Conservation (phyloP, 306 rosid genomes). For the Rubus idaeus region DNA sequence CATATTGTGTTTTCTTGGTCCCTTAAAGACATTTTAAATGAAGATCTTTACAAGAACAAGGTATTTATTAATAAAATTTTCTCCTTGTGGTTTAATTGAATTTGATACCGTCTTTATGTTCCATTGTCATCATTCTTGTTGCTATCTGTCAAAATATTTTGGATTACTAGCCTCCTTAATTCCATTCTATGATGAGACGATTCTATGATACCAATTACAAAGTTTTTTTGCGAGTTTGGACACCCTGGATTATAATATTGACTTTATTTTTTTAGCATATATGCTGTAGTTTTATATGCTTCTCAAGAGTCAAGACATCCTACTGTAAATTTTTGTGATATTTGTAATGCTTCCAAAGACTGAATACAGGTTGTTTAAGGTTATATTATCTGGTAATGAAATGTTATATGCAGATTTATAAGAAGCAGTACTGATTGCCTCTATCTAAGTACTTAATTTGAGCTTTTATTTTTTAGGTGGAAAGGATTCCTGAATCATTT, state of each 20-base stretch:
- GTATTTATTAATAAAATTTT: conserved; percentile 8
- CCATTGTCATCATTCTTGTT: background rate
- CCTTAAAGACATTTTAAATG: conserved; percentile 41
- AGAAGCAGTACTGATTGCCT: background rate
- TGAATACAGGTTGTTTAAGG: background rate
- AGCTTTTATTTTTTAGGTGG: conserved; percentile 34
- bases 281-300: background rate
- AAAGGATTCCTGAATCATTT: conserved; percentile 40
- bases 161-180: background rate
- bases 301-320: background rate
- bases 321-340: background rate
- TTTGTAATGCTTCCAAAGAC: background rate
- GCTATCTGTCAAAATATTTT: background rate
- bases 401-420: background rate
- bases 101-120: background rate
- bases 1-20: conserved; percentile 53
- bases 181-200: background rate
- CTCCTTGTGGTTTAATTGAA: too few relatives aligned
- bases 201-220: background rate
- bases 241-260: background rate
- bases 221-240: background rate
- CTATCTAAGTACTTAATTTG: background rate
- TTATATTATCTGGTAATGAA: background rate
- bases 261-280: background rate
- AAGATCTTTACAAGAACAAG: conserved; percentile 38